phyloP scores from a whole-genome alignment of 805 yeast species.

The Barnettozyma pratensis region DNA sequence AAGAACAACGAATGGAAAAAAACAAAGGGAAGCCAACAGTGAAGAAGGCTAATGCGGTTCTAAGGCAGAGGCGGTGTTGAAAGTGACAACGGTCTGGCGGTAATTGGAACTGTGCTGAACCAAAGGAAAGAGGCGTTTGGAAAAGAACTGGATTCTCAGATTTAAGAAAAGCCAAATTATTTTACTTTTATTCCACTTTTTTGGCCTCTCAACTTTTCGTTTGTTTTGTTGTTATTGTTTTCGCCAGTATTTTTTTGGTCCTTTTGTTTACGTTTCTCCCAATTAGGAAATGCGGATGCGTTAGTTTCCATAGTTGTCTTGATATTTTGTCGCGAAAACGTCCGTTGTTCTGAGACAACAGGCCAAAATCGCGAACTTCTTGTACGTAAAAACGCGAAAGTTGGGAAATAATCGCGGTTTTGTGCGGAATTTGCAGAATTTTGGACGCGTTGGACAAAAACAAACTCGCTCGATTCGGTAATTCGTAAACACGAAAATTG shows the following conservation, averaged over 20 bases:
- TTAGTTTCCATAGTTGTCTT: not conserved
- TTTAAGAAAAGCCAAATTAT: too few species aligned
- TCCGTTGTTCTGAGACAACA: not conserved
- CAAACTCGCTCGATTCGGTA: not conserved
- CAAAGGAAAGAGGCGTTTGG: too few species aligned
- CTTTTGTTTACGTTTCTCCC: slow-evolving; percentile 22
- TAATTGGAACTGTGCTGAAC: too few species aligned
- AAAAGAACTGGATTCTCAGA: too few species aligned
- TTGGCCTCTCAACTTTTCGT: not conserved
- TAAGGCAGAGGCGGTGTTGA: too few species aligned
- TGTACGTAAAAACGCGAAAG: not conserved
- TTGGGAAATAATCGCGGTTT: not conserved
- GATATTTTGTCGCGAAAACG: not conserved
- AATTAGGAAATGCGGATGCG: slow-evolving; percentile 11
- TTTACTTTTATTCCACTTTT: too few species aligned
- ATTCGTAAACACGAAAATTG: not conserved
- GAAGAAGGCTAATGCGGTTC: too few species aligned
- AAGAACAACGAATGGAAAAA: too few species aligned
- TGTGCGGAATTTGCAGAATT: not conserved
- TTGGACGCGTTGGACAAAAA: not conserved
- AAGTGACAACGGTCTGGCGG: too few species aligned
- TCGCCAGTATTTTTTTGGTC: not conserved
- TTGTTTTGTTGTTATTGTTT: slow-evolving; percentile 1
- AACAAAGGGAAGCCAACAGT: too few species aligned
- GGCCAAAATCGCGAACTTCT: too few species aligned